Evolutionary conservation across 139 green algal species (phyloP).

Genomic region (Coelastrella sp.): DNA sequence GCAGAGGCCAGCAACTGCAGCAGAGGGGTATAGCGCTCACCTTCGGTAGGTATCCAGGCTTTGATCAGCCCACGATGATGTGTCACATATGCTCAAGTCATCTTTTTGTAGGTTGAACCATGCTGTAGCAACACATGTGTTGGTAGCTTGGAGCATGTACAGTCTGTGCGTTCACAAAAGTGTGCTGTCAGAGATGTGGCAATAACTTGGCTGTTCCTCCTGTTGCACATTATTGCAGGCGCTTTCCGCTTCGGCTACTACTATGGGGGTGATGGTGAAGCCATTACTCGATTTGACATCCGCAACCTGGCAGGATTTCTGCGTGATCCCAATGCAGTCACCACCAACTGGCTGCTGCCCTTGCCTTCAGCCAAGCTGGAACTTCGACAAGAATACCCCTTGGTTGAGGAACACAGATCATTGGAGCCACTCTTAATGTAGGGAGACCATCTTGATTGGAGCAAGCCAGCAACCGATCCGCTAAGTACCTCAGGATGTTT

Average conservation of each 20-base stretch:
- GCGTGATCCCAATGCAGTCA: conserved; percentile 63
- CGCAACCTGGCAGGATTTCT: conserved; percentile 80
- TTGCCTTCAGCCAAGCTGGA: conserved; percentile 35
- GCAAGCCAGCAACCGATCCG: too few relatives aligned
- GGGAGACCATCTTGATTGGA: background rate
- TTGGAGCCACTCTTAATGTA: conserved; percentile 41
- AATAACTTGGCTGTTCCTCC: too few relatives aligned
- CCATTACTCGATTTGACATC: conserved; percentile 71
- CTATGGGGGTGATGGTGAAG: conserved; percentile 75
- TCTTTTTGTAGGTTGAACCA: too few relatives aligned
- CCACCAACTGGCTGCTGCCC: conserved; percentile 83
- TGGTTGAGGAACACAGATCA: conserved; percentile 51
- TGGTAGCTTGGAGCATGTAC: too few relatives aligned
- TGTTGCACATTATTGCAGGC: too few relatives aligned
- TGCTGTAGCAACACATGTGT: too few relatives aligned
- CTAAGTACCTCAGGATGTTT: too few relatives aligned
- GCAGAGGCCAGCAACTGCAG: conserved; percentile 57
- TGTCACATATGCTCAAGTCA: too few relatives aligned
- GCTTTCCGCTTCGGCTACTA: conserved; percentile 75
- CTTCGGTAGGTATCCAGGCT: conserved; percentile 45
- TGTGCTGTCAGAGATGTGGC: too few relatives aligned
- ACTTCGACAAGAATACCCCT: conserved; percentile 34
- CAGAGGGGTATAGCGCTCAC: conserved; percentile 70
- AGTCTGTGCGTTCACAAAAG: too few relatives aligned
- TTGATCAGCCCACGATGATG: too few relatives aligned